A percentile compares a stretch with the other conserved stretches of the same genome.
Conservation (phyloP, 768 basidiomycete genomes). For the Vishniacozyma victoriae region DNA sequence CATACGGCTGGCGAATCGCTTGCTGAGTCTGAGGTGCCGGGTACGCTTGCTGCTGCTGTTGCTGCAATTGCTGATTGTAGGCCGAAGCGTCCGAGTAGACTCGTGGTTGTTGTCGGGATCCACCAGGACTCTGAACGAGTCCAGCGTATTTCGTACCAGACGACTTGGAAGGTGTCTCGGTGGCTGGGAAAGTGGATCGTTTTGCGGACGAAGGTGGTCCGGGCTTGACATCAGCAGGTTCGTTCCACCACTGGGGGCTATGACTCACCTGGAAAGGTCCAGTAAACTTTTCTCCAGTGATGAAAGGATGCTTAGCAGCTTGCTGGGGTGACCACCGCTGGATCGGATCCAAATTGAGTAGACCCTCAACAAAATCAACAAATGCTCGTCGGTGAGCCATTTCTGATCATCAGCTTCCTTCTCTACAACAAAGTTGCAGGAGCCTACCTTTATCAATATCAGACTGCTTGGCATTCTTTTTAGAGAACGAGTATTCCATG, state of each 20-base stretch:
- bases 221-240: background rate
- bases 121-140: slow-evolving; percentile 65
- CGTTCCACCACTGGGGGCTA: too few species aligned
- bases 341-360: slow-evolving; percentile 88
- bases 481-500: slow-evolving; percentile 90
- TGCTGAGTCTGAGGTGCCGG: background rate
- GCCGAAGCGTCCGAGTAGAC: slow-evolving; percentile 86
- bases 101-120: slow-evolving; percentile 73
- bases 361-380: slow-evolving; percentile 93
- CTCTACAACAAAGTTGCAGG: background rate
- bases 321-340: slow-evolving; percentile 97
- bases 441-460: slow-evolving; percentile 83
- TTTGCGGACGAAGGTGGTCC: slow-evolving; percentile 1
- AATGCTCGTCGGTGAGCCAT: slow-evolving; percentile 89
- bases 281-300: slow-evolving; percentile 91
- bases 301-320: slow-evolving; percentile 91
- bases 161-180: slow-evolving; percentile 10
- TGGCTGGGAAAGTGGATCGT: slow-evolving; percentile 1
- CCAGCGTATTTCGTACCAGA: slow-evolving; percentile 63
- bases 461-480: slow-evolving; percentile 61
- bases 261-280: slow-evolving; percentile 46
- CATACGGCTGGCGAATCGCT: background rate
- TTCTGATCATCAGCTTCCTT: slow-evolving; percentile 53
- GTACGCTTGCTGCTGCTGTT: slow-evolving; percentile 65
- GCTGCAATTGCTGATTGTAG: slow-evolving; percentile 89